Percentiles rank a stretch among this genome's conserved stretches.
These are phyloP conservation scores for Gleditsia sinensis DNA, from an alignment of 306 rosid genomes.

Conservation along the genomic window DNA sequence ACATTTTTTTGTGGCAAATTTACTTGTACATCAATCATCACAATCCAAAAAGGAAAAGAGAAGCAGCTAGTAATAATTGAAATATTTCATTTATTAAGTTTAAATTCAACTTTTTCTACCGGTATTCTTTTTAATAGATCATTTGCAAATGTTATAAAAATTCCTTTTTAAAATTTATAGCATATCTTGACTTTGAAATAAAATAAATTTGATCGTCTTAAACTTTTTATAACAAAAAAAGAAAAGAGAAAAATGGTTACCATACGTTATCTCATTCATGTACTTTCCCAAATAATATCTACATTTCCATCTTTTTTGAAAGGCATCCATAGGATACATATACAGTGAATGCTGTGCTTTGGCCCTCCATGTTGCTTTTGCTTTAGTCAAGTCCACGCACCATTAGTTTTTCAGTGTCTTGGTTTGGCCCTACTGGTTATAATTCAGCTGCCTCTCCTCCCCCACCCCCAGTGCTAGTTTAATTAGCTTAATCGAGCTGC, in stretches of 20 bases:
- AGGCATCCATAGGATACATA: conserved; percentile 38
- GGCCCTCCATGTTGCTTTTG: conserved; percentile 52
- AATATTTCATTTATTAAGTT: too few relatives aligned
- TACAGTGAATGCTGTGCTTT: conserved; percentile 40
- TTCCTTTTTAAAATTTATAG: too few relatives aligned
- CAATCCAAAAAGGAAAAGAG: too few relatives aligned
- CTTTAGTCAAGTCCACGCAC: conserved; percentile 48
- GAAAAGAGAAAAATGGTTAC: not conserved
- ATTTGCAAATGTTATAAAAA: too few relatives aligned
- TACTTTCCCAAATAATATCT: conserved; percentile 41
- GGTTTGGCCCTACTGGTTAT: conserved; percentile 47
- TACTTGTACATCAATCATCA: too few relatives aligned
- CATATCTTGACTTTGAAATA: too few relatives aligned
- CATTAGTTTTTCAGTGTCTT: conserved; percentile 52
- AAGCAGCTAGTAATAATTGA: too few relatives aligned
- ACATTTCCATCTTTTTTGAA: conserved; percentile 30
- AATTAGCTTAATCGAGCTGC: conserved; percentile 28
- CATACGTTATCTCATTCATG: conserved; percentile 33
- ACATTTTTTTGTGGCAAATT: too few relatives aligned
- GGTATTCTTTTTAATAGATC: too few relatives aligned
- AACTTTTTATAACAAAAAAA: not conserved
- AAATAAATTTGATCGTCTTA: too few relatives aligned
- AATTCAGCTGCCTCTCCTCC: conserved; percentile 36
- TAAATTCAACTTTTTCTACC: too few relatives aligned
- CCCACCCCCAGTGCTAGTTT: conserved; percentile 35